Evolutionary conservation across 306 rosid genomes (phyloP).

Genomic region (Lagenaria siceraria): DNA sequence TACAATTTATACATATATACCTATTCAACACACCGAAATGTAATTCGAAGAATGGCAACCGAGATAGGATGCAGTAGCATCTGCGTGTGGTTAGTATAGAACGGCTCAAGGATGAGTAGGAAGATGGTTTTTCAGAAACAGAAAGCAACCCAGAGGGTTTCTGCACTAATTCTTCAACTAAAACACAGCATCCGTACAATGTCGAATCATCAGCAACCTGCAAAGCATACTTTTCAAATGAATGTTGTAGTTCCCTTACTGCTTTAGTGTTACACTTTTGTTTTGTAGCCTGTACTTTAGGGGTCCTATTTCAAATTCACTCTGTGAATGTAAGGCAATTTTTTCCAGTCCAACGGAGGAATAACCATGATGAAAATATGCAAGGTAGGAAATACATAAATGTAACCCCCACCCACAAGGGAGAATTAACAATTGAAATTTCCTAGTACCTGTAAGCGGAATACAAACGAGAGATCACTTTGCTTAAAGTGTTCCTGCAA

Average conservation of each 20-base stretch:
- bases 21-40: slow-evolving; percentile 90
- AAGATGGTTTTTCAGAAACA: slow-evolving; percentile 41
- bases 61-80: slow-evolving; percentile 93
- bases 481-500: slow-evolving; percentile 83
- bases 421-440: not conserved
- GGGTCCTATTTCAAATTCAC: not conserved
- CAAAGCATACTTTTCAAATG: slow-evolving; percentile 9
- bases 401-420: not conserved
- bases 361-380: not conserved
- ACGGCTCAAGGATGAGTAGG: slow-evolving; percentile 59
- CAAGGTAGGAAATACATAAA: not conserved
- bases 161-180: slow-evolving; percentile 90
- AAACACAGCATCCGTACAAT: slow-evolving; percentile 89
- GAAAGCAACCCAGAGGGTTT: slow-evolving; percentile 84
- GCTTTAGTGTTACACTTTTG: not conserved
- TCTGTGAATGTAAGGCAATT: not conserved
- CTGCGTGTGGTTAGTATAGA: slow-evolving; percentile 69
- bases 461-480: slow-evolving; percentile 87
- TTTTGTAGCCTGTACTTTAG: not conserved
- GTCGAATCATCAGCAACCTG: slow-evolving; percentile 96
- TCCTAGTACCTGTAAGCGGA: slow-evolving; percentile 81
- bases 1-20: slow-evolving; percentile 21
- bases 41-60: slow-evolving; percentile 84
- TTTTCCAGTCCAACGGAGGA: not conserved
- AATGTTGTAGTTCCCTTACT: not conserved